phyloP scores from a whole-genome alignment of 2,329 filamentous ascomycete species.

The Penicillium hordei region DNA sequence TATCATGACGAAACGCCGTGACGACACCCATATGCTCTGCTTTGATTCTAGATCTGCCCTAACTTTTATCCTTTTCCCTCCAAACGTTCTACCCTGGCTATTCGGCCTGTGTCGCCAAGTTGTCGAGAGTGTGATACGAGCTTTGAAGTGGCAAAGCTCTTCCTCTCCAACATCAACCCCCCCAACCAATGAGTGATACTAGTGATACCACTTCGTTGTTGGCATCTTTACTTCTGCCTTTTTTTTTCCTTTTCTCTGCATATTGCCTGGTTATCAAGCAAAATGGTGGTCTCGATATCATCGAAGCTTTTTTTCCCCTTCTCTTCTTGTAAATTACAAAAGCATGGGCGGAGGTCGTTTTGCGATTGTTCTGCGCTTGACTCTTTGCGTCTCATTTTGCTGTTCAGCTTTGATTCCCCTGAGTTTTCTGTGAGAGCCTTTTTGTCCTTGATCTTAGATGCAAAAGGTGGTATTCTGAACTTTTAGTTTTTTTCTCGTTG shows the following conservation, averaged over 20 bases:
- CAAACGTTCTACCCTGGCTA: neutral
- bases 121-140: neutral
- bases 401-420: slow-evolving; percentile 22
- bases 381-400: slow-evolving; percentile 17
- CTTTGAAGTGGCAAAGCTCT: neutral
- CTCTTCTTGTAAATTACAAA: slow-evolving; percentile 38
- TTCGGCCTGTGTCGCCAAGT: neutral
- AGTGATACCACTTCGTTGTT: neutral
- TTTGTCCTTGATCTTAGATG: slow-evolving; percentile 19
- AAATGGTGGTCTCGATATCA: slow-evolving; percentile 7
- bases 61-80: neutral
- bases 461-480: slow-evolving; percentile 14
- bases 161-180: neutral
- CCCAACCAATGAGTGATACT: neutral
- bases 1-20: slow-evolving; percentile 29
- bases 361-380: slow-evolving; percentile 15
- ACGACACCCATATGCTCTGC: slow-evolving; percentile 16
- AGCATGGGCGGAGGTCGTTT: slow-evolving; percentile 34
- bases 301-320: slow-evolving; percentile 13
- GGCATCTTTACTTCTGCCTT: neutral
- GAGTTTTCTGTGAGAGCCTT: slow-evolving; percentile 16
- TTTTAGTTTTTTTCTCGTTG: slow-evolving; percentile 1
- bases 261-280: slow-evolving; percentile 16
- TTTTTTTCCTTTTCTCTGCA: slow-evolving; percentile 12
- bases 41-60: slow-evolving; percentile 24